A percentile compares a stretch with the other conserved stretches of the same genome.
phyloP scores from a whole-genome alignment of 768 basidiomycete genomes.

The Lactarius hatsudake region DNA sequence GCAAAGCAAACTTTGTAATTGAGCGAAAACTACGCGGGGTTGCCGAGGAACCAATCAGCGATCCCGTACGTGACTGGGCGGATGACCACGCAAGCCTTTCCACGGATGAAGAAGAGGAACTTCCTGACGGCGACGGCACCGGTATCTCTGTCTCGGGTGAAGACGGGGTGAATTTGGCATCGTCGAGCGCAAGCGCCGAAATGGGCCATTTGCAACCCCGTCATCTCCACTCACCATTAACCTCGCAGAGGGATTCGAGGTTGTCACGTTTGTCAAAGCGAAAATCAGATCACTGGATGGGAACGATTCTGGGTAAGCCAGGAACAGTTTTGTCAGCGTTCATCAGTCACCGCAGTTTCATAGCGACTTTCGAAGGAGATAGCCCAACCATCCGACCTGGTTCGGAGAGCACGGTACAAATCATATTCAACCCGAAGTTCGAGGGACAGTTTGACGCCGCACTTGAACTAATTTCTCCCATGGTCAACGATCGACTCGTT shows the following conservation, averaged over 20 bases:
- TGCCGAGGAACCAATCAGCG: background rate
- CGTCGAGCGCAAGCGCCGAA: conserved; percentile 40
- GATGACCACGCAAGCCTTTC: background rate
- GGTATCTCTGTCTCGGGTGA: conserved; percentile 34
- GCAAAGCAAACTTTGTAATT: conserved; percentile 12
- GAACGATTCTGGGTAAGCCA: conserved; percentile 13
- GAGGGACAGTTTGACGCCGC: conserved; percentile 16
- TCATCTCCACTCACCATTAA: conserved; percentile 22
- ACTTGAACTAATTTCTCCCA: conserved; percentile 14
- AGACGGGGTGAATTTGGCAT: conserved; percentile 48
- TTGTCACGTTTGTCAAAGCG: conserved; percentile 21
- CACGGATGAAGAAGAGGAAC: conserved; percentile 13
- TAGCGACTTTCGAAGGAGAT: conserved; percentile 12
- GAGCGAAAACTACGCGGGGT: conserved; percentile 7
- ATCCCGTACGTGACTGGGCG: background rate
- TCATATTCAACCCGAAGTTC: conserved; percentile 17
- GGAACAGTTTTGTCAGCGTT: background rate
- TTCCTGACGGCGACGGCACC: conserved; percentile 49
- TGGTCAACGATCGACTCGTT: background rate
- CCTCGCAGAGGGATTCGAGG: conserved; percentile 14
- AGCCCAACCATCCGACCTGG: conserved; percentile 8
- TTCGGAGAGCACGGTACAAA: conserved; percentile 4
- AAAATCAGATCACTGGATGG: conserved; percentile 7
- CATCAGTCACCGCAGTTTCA: conserved; percentile 11
- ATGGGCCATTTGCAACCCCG: conserved; percentile 18